Evolutionary conservation across 805 yeast species (phyloP), one percentile per base, ranked within the genome.

Genomic region (Wickerhamiella brachini): DNA sequence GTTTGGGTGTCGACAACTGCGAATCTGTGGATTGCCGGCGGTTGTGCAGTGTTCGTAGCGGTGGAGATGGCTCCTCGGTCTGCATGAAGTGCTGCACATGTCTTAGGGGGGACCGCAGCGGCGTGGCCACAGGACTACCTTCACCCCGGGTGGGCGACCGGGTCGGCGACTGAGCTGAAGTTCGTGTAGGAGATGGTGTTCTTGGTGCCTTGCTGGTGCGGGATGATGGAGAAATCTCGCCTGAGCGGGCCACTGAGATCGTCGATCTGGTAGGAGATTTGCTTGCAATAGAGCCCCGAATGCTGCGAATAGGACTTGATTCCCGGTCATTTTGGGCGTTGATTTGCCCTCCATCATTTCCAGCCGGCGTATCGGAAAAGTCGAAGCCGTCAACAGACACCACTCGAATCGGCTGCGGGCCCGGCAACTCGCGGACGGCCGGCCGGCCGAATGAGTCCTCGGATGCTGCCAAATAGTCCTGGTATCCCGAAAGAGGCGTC

Each of bases 331-430:
- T 22, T 78, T 78, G 59, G 74, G 85, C n/a, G 57, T 63, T 20
- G 51, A 69, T 0, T 60, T 89, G 21, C 66, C 90, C 38, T 71
- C 73, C 38, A 68, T 94, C 46, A 76, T 87, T 53, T 95, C 90
- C 60, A 85, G 20, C 41, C 3, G 41, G 20, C 17, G 41, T 10
- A 7, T 37, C 41, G 41, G 8, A 8, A n/a, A 37, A 37, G 41
- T 37, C 41, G n/a, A 37, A 37, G 20, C 20, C 41, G 20, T 37
- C 41, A 13, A 15, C 41, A 5, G 41, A 37, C 3, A 17, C 20
- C 20, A 15, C 20, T 13, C 20, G 17, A 10, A 37, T 37, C 15
- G 17, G 41, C n/a, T 17, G 17, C 7, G 41, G 41, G 5, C 41
- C 20, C 4, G 41, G 41, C 8, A n/a, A 13, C 20, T 37, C 15